These are phyloP conservation scores for Fusarium palustre DNA, from an alignment of 2,329 filamentous ascomycete species.

Conservation along the genomic window DNA sequence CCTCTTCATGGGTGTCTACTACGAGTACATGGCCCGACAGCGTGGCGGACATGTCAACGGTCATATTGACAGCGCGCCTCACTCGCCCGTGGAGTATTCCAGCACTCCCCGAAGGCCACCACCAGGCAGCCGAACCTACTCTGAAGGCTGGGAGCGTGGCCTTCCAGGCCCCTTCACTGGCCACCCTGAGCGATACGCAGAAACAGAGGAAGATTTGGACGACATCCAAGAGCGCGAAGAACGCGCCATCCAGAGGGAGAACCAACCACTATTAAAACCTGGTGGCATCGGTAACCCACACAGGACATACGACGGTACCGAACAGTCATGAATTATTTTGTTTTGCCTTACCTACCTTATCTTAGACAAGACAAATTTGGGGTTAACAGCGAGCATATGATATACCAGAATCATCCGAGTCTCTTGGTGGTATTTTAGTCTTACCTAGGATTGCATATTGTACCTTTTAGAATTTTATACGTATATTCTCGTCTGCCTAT, in stretches of 20 bases:
- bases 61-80: conserved; percentile 43
- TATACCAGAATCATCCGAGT: conserved; percentile 32
- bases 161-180: conserved; percentile 64
- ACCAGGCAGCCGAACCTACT: conserved; percentile 58
- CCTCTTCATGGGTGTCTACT: conserved; percentile 83
- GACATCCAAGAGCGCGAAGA: conserved; percentile 64
- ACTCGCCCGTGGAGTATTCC: conserved; percentile 47
- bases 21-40: conserved; percentile 66
- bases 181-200: conserved; percentile 64
- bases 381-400: conserved; percentile 41
- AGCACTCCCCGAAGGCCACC: conserved; percentile 51
- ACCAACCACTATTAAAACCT: conserved; percentile 62
- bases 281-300: conserved; percentile 63
- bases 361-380: conserved; percentile 15
- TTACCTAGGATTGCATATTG: conserved; percentile 26
- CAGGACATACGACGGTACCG: conserved; percentile 54
- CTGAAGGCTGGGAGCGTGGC: conserved; percentile 63
- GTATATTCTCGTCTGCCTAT: conserved; percentile 12
- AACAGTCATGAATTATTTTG: conserved; percentile 22
- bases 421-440: conserved; percentile 29
- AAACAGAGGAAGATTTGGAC: conserved; percentile 64
- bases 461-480: conserved; percentile 34
- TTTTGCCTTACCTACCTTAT: background rate
- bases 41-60: conserved; percentile 43
- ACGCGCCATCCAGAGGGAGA: conserved; percentile 62